These are phyloP conservation scores for Cryptococcus neoformans DNA, from an alignment of 1,284 basidiomycete genomes.

Conservation along the genomic window DNA sequence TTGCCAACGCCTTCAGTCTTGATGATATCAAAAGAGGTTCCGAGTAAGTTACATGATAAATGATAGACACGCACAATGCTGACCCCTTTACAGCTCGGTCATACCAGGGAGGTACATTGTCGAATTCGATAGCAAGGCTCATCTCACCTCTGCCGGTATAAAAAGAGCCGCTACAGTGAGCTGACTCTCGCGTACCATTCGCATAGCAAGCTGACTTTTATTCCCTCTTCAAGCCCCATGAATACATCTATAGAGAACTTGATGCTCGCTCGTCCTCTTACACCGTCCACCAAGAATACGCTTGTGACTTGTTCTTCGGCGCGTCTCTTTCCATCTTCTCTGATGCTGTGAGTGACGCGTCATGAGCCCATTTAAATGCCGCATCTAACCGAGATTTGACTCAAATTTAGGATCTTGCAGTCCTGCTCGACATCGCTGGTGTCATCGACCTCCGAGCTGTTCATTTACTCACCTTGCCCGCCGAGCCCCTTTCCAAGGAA, in stretches of 20 bases:
- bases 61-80: neutral
- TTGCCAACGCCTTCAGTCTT: slow-evolving; percentile 6
- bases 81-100: neutral
- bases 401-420: slow-evolving; percentile 19
- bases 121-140: slow-evolving; percentile 37
- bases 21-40: slow-evolving; percentile 8
- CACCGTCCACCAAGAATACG: slow-evolving; percentile 51
- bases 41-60: neutral
- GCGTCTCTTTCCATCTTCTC: slow-evolving; percentile 49
- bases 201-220: neutral
- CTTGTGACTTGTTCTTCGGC: slow-evolving; percentile 53
- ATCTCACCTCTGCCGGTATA: slow-evolving; percentile 22
- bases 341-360: slow-evolving; percentile 23
- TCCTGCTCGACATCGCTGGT: slow-evolving; percentile 24
- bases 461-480: slow-evolving; percentile 23
- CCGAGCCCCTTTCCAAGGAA: slow-evolving; percentile 3
- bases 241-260: slow-evolving; percentile 48
- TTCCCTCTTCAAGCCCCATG: slow-evolving; percentile 35
- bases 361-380: neutral
- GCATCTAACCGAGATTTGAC: neutral
- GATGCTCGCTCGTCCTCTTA: slow-evolving; percentile 47
- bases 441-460: slow-evolving; percentile 35
- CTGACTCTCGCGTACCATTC: neutral
- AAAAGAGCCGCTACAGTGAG: slow-evolving; percentile 11
- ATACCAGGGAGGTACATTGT: slow-evolving; percentile 40